Evolutionary conservation across 257 asterid genomes (phyloP), one percentile per base, ranked within the genome.

Genomic region (Ehretia macrophylla): DNA sequence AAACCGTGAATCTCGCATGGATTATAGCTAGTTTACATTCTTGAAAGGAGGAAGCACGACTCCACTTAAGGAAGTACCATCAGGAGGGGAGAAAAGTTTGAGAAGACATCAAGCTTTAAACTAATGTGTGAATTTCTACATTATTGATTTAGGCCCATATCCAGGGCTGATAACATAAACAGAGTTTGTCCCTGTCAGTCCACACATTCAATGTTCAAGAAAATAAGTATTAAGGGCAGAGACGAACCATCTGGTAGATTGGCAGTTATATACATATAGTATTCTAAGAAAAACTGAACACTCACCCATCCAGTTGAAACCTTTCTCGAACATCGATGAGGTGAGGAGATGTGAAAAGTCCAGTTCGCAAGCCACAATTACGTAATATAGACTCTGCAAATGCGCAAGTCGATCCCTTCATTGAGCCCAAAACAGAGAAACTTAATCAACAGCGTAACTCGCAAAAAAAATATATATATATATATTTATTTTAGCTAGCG

Each of bases 321-420:
- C 99, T 81, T 85, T 93, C 99, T 55, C 99, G 88, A 72, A 93
- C 78, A 71, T 93, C 99, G 74, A 93, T 89, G 64, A 93, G 95
- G 76, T 93, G 99, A 17, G 99, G 97, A 48, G 99, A 89, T 44
- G 97, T 89, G 86, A 86, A 93, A 72, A 86, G 96, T 45, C 99
- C 96, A 12, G 99, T 93, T 52, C 27, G 89, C 63, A 86, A 86
- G 63, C 99, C 97, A 70, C 97, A 93, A 63, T 66, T 83, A 59
- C 94, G 96, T 72, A 93, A 66, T 70, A 93, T 93, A 60, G 95
- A 86, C 69, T 93, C 96, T 12, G 90, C 52, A 66, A 93, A 89
- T 51, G 86, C 75, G 72, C 99, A 89, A 62, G 99, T 89, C 56
- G 97, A 93, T 56, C 97, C 99, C 99, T 93, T 75, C 79, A 79